These are phyloP conservation scores for Paxillus ammoniavirescens DNA, from an alignment of 768 basidiomycete species.

Conservation along the genomic window DNA sequence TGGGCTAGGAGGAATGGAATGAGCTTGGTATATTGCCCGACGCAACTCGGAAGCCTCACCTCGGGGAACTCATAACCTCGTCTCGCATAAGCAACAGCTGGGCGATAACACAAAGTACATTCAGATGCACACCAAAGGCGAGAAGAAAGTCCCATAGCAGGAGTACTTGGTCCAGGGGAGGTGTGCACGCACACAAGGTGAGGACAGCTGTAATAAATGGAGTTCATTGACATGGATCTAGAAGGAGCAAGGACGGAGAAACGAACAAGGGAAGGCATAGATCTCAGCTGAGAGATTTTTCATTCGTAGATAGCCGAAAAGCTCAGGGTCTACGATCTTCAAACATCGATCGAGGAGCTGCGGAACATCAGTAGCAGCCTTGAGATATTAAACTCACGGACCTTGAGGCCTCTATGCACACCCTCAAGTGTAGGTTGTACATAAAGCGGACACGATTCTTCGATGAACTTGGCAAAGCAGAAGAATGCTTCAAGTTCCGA, in stretches of 20 bases:
- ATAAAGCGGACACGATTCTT: slow-evolving; percentile 92
- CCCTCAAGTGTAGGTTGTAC: slow-evolving; percentile 96
- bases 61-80: slow-evolving; percentile 83
- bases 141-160: slow-evolving; percentile 97
- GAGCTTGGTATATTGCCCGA: not conserved
- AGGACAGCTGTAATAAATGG: slow-evolving; percentile 63
- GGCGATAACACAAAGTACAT: slow-evolving; percentile 95
- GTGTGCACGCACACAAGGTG: slow-evolving; percentile 95
- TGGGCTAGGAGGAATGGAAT: slow-evolving; percentile 53
- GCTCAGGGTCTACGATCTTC: slow-evolving; percentile 85
- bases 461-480: slow-evolving; percentile 95
- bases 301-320: slow-evolving; percentile 76
- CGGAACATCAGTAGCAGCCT: not conserved
- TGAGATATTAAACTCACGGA: slow-evolving; percentile 33
- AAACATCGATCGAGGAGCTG: slow-evolving; percentile 93
- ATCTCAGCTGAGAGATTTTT: slow-evolving; percentile 95
- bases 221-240: not conserved
- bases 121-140: slow-evolving; percentile 94
- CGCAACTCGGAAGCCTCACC: slow-evolving; percentile 47
- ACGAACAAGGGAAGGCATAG: slow-evolving; percentile 95
- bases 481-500: slow-evolving; percentile 98
- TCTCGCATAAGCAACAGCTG: slow-evolving; percentile 89
- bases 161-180: slow-evolving; percentile 92
- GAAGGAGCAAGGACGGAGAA: not conserved
- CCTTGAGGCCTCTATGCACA: slow-evolving; percentile 92